Evolutionary conservation across 345 rosid species (phyloP).

Genomic region (Firmiana major): DNA sequence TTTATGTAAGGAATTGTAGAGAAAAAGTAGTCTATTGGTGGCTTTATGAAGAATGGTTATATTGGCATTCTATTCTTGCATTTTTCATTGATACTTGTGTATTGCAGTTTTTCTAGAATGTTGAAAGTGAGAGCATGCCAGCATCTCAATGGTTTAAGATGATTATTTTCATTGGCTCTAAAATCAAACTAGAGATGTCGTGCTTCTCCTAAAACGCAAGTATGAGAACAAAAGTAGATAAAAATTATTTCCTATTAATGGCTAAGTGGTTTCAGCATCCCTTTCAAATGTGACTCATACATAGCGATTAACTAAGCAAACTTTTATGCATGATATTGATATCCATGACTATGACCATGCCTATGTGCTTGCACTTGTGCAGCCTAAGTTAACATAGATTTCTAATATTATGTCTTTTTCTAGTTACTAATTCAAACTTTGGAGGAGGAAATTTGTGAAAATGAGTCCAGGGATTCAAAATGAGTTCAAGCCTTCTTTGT

Average conservation of each 20-base stretch:
- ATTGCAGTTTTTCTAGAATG: not conserved
- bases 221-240: not conserved
- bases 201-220: not conserved
- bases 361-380: not conserved
- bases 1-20: not conserved
- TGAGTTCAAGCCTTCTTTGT: not conserved
- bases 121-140: not conserved
- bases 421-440: not conserved
- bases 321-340: not conserved
- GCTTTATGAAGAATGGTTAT: not conserved
- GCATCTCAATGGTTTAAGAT: not conserved
- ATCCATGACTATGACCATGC: not conserved
- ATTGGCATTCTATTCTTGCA: not conserved
- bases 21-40: not conserved
- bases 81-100: not conserved
- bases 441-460: not conserved
- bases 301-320: not conserved
- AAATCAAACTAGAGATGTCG: not conserved
- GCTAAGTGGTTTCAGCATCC: not conserved
- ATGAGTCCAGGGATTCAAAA: not conserved
- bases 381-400: not conserved
- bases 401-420: not conserved
- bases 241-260: not conserved
- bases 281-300: not conserved
- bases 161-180: not conserved